phyloP scores from a whole-genome alignment of 768 basidiomycete genomes.

The Leccinum imitatum region DNA sequence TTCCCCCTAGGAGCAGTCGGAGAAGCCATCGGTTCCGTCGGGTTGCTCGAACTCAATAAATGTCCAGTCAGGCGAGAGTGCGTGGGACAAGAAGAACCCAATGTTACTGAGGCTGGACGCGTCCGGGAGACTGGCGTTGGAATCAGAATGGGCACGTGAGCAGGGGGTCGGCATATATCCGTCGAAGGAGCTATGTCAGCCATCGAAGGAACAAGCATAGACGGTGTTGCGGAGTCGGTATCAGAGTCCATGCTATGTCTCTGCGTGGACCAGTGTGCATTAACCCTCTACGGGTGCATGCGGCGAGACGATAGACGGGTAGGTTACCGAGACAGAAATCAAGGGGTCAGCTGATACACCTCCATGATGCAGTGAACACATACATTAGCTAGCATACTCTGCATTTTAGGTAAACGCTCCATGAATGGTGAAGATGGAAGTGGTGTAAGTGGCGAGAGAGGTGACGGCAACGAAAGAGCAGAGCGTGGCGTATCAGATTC shows the following conservation, averaged over 20 bases:
- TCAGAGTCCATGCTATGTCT: neutral
- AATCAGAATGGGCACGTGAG: no score
- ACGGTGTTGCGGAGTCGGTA: neutral
- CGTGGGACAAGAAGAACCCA: no score
- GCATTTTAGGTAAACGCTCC: constrained; percentile 10
- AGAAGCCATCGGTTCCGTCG: no score
- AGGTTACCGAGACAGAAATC: neutral
- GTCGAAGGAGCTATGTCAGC: no score
- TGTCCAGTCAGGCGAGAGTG: no score
- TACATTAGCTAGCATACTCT: constrained; percentile 20
- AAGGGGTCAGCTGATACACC: neutral
- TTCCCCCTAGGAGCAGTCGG: no score
- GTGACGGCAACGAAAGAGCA: constrained; percentile 9
- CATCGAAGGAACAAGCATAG: neutral
- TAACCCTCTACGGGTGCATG: constrained; percentile 1
- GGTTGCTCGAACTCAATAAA: no score
- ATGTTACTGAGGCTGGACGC: no score
- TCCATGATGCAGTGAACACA: constrained; percentile 1
- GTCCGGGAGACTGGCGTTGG: no score
- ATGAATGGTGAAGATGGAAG: constrained; percentile 46
- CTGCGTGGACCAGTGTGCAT: neutral
- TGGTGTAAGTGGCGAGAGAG: constrained; percentile 51
- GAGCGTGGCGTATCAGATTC: constrained; percentile 5
- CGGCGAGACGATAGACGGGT: no score
- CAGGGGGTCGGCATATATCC: no score